Percentiles rank a stretch among this genome's conserved stretches.
Evolutionary conservation across 768 basidiomycete genomes (phyloP).

Genomic region (Kwoniella newhampshirensis): DNA sequence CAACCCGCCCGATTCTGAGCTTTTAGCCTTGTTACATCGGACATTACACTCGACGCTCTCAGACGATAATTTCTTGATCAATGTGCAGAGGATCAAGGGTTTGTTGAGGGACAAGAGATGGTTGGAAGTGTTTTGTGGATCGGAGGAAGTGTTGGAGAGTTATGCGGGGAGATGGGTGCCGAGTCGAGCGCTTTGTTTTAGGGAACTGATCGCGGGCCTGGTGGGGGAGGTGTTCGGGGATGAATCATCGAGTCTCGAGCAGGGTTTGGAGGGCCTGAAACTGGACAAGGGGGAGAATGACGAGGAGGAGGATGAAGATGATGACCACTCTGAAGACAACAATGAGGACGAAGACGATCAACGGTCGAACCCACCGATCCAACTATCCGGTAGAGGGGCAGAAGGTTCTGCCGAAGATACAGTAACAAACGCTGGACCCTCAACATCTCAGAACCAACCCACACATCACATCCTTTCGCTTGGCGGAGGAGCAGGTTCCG

Average conservation of each 20-base stretch:
- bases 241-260: neutral
- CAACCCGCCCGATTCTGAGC: conserved; percentile 35
- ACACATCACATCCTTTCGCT: conserved; percentile 39
- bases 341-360: conserved; percentile 2
- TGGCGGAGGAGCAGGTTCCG: conserved; percentile 51
- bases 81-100: conserved; percentile 47
- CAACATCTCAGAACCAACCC: too few species aligned
- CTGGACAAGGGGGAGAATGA: conserved; percentile 12
- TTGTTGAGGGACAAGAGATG: conserved; percentile 49
- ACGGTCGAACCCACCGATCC: neutral
- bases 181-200: conserved; percentile 45
- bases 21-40: conserved; percentile 34
- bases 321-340: conserved; percentile 21
- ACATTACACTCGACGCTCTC: conserved; percentile 32
- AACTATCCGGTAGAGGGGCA: neutral
- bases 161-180: conserved; percentile 53
- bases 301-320: conserved; percentile 10
- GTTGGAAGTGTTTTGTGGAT: conserved; percentile 45
- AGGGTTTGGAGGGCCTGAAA: neutral
- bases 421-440: too few species aligned
- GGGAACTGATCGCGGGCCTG: conserved; percentile 40
- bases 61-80: conserved; percentile 28
- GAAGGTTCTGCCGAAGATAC: neutral
- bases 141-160: conserved; percentile 34
- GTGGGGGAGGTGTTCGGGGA: conserved; percentile 8